phyloP scores from a whole-genome alignment of 2,329 filamentous ascomycete species.

The Fusarium solani-melongenae region DNA sequence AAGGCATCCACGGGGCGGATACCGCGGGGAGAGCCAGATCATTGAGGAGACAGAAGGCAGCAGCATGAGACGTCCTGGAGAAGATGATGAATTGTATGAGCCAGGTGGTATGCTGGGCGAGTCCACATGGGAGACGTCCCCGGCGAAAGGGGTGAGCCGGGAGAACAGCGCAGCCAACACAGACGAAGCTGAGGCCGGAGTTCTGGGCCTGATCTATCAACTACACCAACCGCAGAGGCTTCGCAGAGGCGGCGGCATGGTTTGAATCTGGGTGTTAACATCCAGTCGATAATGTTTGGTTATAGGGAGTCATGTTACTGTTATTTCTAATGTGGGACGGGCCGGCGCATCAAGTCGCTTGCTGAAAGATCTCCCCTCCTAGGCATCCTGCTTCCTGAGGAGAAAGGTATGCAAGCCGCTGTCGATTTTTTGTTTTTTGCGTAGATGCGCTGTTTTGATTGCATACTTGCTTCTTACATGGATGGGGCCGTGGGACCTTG shows the following conservation, averaged over 20 bases:
- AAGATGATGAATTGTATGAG: slow-evolving; percentile 65
- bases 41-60: slow-evolving; percentile 66
- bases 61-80: slow-evolving; percentile 57
- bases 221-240: slow-evolving; percentile 68
- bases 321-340: background rate
- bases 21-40: slow-evolving; percentile 61
- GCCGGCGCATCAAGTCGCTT: slow-evolving; percentile 10
- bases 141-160: slow-evolving; percentile 60
- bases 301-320: background rate
- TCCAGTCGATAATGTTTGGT: background rate
- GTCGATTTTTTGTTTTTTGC: slow-evolving; percentile 1
- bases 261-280: slow-evolving; percentile 30
- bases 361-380: background rate
- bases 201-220: slow-evolving; percentile 68
- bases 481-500: background rate
- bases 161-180: slow-evolving; percentile 62
- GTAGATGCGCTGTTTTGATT: slow-evolving; percentile 7
- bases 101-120: slow-evolving; percentile 64
- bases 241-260: slow-evolving; percentile 56
- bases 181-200: slow-evolving; percentile 63
- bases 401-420: background rate
- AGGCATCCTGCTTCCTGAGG: background rate
- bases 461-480: background rate
- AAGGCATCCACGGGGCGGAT: slow-evolving; percentile 57
- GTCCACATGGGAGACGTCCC: slow-evolving; percentile 70